Evolutionary conservation across 768 basidiomycete genomes (phyloP), one percentile per base, ranked within the genome.

Genomic region (Pholiota molesta): DNA sequence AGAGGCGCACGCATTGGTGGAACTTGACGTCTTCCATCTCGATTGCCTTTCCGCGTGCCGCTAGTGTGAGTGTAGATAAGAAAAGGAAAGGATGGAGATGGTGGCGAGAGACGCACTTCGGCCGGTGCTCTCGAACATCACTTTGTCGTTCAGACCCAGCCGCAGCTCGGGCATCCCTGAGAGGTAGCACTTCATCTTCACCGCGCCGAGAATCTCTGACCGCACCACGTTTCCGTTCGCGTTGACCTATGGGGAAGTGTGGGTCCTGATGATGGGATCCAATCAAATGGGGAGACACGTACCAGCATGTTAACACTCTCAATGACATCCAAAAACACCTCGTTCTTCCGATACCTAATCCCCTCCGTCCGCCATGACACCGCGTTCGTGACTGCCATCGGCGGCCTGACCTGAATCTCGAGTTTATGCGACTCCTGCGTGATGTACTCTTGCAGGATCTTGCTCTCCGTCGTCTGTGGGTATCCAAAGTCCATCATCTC

Each of bases 401-500:
- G 97, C 16, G 96, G 95, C 47, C 95, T 85, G 7, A 86, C 94
- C 73, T 93, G 93, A 19, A 95, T 85, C 74, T 97, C 97, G 35
- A 99, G 88, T 75, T 99, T 98, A 78, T 99, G 92, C 1, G 94
- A 95, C 74, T 98, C 97, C 74, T 99, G 97, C 0, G 97, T 99
- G 81, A 98, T 99, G 72, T 98, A 99, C 90, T 99, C 97, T 77
- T 99, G 97, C 55, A 99, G 77, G 68, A 99, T 99, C 83, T 99
- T 99, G 83, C 93, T 95, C 79, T 99, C 97, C 16, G 97, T 99
- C 44, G 97, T 99, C 75, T 99, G 97, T 0, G 97, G 97, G 73
- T 91, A 98, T 8, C 97, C 97, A 77, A 97, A 99, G 79, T 99
- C 97, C 95, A 99, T 98, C 94, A 99, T 98, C 81, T 99, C 97